A percentile compares a stretch with the other conserved stretches of the same genome.
Evolutionary conservation across 1,284 basidiomycete species (phyloP).

Genomic region (Heterobasidion occidentale): DNA sequence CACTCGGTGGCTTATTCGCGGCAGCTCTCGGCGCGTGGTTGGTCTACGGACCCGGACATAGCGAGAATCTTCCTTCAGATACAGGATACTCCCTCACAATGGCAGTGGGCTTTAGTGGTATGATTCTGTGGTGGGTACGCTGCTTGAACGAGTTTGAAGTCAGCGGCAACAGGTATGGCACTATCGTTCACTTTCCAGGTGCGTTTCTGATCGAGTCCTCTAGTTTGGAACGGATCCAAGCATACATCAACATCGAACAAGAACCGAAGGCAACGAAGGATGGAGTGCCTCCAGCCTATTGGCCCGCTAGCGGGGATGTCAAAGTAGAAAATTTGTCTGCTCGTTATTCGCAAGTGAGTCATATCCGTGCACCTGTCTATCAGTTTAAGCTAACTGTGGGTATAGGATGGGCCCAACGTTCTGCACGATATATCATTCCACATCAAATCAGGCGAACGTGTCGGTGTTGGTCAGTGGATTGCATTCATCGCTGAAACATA

Average conservation of each 20-base stretch:
- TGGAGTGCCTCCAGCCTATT: conserved; percentile 66
- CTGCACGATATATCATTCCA: conserved; percentile 39
- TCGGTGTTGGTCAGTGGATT: conserved; percentile 33
- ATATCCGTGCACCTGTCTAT: not conserved
- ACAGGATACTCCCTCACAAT: conserved; percentile 46
- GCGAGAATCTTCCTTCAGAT: conserved; percentile 31
- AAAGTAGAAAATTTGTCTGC: conserved; percentile 56
- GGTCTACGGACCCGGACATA: conserved; percentile 31
- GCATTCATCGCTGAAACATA: conserved; percentile 2
- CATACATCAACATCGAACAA: conserved; percentile 66
- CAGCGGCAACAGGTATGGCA: conserved; percentile 17
- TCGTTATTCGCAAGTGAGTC: conserved; percentile 37
- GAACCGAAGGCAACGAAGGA: conserved; percentile 44
- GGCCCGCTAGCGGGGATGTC: conserved; percentile 69
- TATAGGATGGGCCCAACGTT: conserved; percentile 31
- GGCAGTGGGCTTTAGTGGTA: conserved; percentile 45
- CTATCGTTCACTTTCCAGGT: no score
- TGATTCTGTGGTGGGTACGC: conserved; percentile 49
- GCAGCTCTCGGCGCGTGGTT: conserved; percentile 46
- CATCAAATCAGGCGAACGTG: conserved; percentile 40
- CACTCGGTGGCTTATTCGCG: conserved; percentile 44
- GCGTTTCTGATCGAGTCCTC: not conserved
- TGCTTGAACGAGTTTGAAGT: conserved; percentile 54
- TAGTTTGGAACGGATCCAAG: conserved; percentile 70
- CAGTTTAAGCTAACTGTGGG: conserved; percentile 2